A percentile compares a stretch with the other conserved stretches of the same genome.
phyloP scores from a whole-genome alignment of 2,329 filamentous ascomycete genomes.

The Alternaria ventricosa region DNA sequence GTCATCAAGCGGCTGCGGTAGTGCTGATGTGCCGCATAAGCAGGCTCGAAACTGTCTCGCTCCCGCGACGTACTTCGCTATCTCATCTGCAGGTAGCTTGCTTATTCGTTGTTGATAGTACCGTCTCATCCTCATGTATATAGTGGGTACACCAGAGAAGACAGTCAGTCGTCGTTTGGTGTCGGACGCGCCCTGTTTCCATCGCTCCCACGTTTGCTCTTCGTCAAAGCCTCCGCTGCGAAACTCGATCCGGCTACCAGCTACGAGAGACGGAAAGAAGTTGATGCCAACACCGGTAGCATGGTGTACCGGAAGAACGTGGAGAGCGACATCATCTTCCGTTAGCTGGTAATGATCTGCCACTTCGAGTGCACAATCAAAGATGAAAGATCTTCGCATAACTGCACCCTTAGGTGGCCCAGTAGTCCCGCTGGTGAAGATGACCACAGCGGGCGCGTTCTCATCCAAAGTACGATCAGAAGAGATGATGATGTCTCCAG shows the following conservation, averaged over 20 bases:
- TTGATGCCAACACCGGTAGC: slow-evolving; percentile 46
- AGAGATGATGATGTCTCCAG: slow-evolving; percentile 49
- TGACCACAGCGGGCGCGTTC: slow-evolving; percentile 51
- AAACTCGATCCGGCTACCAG: slow-evolving; percentile 44
- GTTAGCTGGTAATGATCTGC: slow-evolving; percentile 44
- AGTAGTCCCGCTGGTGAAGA: slow-evolving; percentile 57
- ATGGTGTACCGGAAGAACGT: slow-evolving; percentile 47
- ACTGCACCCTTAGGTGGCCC: slow-evolving; percentile 56
- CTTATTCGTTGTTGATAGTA: slow-evolving; percentile 46
- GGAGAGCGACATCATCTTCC: slow-evolving; percentile 42
- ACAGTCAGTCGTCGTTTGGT: slow-evolving; percentile 35
- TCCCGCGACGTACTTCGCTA: slow-evolving; percentile 52
- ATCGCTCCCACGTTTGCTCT: slow-evolving; percentile 45
- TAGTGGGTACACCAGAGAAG: slow-evolving; percentile 47
- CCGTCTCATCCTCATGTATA: slow-evolving; percentile 46
- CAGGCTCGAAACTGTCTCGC: slow-evolving; percentile 51
- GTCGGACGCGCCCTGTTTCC: slow-evolving; percentile 37
- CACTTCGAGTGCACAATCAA: slow-evolving; percentile 42
- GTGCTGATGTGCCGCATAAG: slow-evolving; percentile 56
- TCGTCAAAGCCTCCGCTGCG: slow-evolving; percentile 46
- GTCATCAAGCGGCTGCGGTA: slow-evolving; percentile 58
- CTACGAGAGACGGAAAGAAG: slow-evolving; percentile 45
- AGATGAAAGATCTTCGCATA: slow-evolving; percentile 52
- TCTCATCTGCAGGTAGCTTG: slow-evolving; percentile 34
- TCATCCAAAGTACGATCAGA: slow-evolving; percentile 51